Percentiles rank a stretch among this genome's conserved stretches.
These are phyloP conservation scores for Fragilariopsis cylindrus DNA, from an alignment of 108 stramenopile genomes.

Conservation along the genomic window DNA sequence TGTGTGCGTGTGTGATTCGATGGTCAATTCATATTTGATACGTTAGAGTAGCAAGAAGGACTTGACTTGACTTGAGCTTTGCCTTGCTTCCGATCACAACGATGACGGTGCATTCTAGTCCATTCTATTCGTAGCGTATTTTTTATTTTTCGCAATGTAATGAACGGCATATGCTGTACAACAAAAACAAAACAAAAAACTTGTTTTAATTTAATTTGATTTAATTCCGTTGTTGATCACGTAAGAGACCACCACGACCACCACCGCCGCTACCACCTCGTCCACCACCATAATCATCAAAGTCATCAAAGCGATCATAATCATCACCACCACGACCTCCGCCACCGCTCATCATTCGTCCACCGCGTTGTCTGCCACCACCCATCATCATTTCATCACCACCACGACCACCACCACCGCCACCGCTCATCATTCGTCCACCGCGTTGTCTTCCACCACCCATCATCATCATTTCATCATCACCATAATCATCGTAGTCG, in stretches of 20 bases:
- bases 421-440: not conserved
- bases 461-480: not conserved
- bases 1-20: too few species aligned
- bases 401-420: not conserved
- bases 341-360: not conserved
- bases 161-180: too few species aligned
- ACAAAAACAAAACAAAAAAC: too few species aligned
- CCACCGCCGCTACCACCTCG: not conserved
- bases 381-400: not conserved
- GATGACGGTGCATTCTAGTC: too few species aligned
- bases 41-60: too few species aligned
- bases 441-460: not conserved
- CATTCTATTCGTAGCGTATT: too few species aligned
- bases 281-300: not conserved
- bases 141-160: too few species aligned
- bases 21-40: too few species aligned
- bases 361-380: not conserved
- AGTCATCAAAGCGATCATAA: not conserved
- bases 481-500: not conserved
- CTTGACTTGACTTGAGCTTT: too few species aligned
- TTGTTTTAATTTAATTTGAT: too few species aligned
- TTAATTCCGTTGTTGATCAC: not conserved
- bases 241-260: constrained; percentile 7
- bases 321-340: not conserved
- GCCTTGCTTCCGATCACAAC: too few species aligned